Evolutionary conservation across 73 alveolate species (phyloP), one percentile per base, ranked within the genome.

Genomic region (Paramecium sexaurelia): DNA sequence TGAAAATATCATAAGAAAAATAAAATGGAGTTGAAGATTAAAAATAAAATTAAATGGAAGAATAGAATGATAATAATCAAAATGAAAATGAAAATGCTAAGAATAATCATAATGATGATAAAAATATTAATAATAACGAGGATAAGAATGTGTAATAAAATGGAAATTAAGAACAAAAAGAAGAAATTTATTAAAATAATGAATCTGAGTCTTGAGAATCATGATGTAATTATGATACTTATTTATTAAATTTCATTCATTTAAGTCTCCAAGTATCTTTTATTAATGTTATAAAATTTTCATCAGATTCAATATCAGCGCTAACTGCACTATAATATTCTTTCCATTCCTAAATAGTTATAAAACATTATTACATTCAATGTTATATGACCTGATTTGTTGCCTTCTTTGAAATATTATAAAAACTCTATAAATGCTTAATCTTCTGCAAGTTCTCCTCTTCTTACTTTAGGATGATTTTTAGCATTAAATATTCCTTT

Each of bases 321-420:
- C 95, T 88, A 11, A 93, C 96, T 1, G 96, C 96, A 66, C 95
- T 93, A 90, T 87, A 93, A 84, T 93, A 93, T 85, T 93, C 95
- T 71, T 82, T 82, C 96, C 96, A 93, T 93, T 93, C 86, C 86
- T 71, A 35, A 8, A 71, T n/a, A n/a, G n/a, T n/a, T n/a, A n/a
- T n/a, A n/a, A n/a, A n/a, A n/a, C n/a, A 24, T 29, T 66, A 20
- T 5, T 71, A 71, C 96, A 90, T 87, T 61, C 26, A 69, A 73
- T 61, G 91, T 75, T 5, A 93, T 89, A 40, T 84, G 84, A 5
- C 96, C 96, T 10, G 95, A 89, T 7, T 93, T 90, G 83, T 93
- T 93, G 45, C 92, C 91, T 69, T 93, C 91, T 71, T 75, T 90
- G 84, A 93, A 93, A 90, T 90, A 85, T 66, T 93, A 57, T 71